Evolutionary conservation across 352 stramenopile genomes (phyloP).

Genomic region (Phytophthora fragariaefolia): DNA sequence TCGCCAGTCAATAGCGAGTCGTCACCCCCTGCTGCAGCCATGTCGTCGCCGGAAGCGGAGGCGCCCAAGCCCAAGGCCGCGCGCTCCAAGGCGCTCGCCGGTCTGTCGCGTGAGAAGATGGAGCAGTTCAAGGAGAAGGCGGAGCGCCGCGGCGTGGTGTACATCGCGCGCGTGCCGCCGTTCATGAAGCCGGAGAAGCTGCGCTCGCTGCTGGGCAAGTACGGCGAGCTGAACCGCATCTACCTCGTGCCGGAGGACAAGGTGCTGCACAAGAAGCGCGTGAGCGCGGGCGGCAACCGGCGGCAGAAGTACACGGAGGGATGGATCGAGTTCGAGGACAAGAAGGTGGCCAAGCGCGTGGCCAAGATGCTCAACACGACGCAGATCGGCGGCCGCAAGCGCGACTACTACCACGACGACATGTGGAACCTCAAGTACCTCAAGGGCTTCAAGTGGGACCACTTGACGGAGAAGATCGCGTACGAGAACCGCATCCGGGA

Average conservation of each 20-base stretch:
- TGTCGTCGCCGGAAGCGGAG: conserved; percentile 14
- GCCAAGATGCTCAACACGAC: conserved; percentile 95
- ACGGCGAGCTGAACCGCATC: conserved; percentile 93
- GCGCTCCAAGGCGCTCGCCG: conserved; percentile 33
- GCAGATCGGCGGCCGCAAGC: conserved; percentile 93
- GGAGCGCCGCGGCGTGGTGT: conserved; percentile 71
- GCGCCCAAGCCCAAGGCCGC: conserved; percentile 3
- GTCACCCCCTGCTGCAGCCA: not conserved
- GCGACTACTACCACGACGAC: conserved; percentile 97
- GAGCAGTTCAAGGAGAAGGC: conserved; percentile 61
- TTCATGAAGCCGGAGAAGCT: conserved; percentile 98
- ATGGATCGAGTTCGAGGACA: conserved; percentile 99
- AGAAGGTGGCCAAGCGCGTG: conserved; percentile 95
- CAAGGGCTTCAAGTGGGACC: conserved; percentile 98
- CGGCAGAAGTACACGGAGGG: conserved; percentile 95
- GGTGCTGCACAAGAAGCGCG: conserved; percentile 89
- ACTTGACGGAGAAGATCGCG: conserved; percentile 98
- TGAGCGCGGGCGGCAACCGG: conserved; percentile 90
- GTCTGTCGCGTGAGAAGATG: conserved; percentile 54
- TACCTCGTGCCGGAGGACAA: conserved; percentile 98
- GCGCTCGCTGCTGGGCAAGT: conserved; percentile 92
- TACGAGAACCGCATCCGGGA: conserved; percentile 90
- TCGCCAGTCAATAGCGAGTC: conserved; percentile 27
- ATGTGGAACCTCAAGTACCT: conserved; percentile 99
- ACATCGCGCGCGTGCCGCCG: conserved; percentile 96